Evolutionary conservation across 768 basidiomycete genomes (phyloP).

Genomic region (Tricholoma flavovirens): DNA sequence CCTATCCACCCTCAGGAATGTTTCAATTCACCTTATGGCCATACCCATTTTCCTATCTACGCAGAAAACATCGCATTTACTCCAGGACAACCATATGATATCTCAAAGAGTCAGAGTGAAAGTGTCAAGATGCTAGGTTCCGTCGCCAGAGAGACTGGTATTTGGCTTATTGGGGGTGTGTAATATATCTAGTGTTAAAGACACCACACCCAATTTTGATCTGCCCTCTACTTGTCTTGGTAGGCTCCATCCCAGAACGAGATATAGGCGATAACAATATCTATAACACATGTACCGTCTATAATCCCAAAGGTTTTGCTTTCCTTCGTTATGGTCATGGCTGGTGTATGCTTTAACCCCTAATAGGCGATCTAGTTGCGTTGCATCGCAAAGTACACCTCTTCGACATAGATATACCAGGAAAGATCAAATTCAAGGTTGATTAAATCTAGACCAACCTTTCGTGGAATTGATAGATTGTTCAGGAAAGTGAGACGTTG

Average conservation of each 20-base stretch:
- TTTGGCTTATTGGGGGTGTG: constrained; percentile 92
- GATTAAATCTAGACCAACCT: not conserved
- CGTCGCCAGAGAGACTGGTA: constrained; percentile 67
- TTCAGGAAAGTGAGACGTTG: constrained; percentile 82
- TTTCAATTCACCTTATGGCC: constrained; percentile 85
- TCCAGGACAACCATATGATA: constrained; percentile 54
- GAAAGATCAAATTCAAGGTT: constrained; percentile 86
- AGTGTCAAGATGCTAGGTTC: constrained; percentile 78
- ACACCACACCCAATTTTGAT: not conserved
- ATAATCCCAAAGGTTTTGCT: constrained; percentile 64
- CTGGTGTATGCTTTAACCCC: not conserved
- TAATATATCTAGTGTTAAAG: not conserved
- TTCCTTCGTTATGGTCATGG: not conserved
- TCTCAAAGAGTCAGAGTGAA: constrained; percentile 53
- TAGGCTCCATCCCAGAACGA: constrained; percentile 91
- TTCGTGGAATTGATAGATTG: not conserved
- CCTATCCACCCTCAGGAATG: constrained; percentile 56
- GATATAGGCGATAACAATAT: constrained; percentile 57
- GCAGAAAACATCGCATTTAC: constrained; percentile 72
- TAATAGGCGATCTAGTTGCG: constrained; percentile 76
- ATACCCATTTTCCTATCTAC: constrained; percentile 73
- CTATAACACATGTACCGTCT: constrained; percentile 93
- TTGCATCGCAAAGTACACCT: constrained; percentile 93
- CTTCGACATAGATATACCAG: constrained; percentile 96
- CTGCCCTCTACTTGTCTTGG: not conserved